Evolutionary conservation across 1,284 basidiomycete genomes (phyloP).

Genomic region (Ceratobasidium papillatum): DNA sequence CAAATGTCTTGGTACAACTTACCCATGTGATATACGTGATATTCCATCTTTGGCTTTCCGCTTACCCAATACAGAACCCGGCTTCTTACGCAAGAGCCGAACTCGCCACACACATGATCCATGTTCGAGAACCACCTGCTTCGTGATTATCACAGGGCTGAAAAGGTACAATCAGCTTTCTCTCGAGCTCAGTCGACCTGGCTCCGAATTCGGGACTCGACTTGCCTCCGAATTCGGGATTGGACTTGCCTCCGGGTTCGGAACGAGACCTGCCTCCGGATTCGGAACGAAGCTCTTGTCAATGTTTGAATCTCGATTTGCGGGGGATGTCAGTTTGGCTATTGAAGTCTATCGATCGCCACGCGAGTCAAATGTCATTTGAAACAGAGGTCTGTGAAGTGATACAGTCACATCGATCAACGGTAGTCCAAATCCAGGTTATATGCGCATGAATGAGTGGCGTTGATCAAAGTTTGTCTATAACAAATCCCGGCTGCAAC

Average conservation of each 20-base stretch:
- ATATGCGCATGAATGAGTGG: neutral
- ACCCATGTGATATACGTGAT: too few relatives aligned
- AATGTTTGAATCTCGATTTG: too few relatives aligned
- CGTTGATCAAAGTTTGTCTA: too few relatives aligned
- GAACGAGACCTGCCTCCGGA: too few relatives aligned
- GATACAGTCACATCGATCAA: neutral
- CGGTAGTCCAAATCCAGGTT: neutral
- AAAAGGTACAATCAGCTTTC: conserved; percentile 26
- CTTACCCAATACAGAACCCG: neutral
- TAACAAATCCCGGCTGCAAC: too few relatives aligned
- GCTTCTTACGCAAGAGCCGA: neutral
- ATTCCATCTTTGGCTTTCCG: neutral
- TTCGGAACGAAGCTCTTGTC: too few relatives aligned
- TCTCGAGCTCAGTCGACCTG: neutral
- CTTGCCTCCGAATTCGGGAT: too few relatives aligned
- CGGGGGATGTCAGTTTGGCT: too few relatives aligned
- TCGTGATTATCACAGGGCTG: neutral
- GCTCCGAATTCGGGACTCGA: neutral
- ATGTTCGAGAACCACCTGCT: conserved; percentile 6
- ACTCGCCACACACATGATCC: conserved; percentile 13
- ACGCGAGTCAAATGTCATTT: too few relatives aligned
- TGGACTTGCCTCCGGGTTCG: neutral
- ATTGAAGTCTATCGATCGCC: neutral
- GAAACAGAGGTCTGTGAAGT: neutral
- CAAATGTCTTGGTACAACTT: neutral